These are phyloP conservation scores for Diutina siamensis DNA, from an alignment of 1,139 yeast species.

Conservation along the genomic window DNA sequence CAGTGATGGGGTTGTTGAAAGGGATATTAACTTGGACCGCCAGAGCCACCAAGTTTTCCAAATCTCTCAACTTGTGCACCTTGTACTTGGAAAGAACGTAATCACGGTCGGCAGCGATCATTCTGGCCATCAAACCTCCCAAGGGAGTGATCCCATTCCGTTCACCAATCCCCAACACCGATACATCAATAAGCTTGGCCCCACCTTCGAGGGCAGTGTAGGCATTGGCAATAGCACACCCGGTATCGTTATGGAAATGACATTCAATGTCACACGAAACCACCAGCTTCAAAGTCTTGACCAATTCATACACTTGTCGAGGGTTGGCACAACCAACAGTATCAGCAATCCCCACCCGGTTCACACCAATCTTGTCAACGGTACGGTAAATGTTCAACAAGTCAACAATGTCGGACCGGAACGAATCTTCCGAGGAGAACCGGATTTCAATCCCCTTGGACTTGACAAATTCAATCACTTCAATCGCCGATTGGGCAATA, in stretches of 20 bases:
- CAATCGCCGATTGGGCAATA: slow-evolving; percentile 40
- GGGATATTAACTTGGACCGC: slow-evolving; percentile 48
- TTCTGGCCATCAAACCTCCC: slow-evolving; percentile 53
- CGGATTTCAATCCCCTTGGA: slow-evolving; percentile 47
- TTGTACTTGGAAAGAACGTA: slow-evolving; percentile 47
- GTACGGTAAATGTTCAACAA: slow-evolving; percentile 45
- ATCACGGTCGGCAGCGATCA: slow-evolving; percentile 50
- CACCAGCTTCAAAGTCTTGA: slow-evolving; percentile 44
- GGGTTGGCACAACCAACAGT: slow-evolving; percentile 55
- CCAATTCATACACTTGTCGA: slow-evolving; percentile 47
- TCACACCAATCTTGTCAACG: slow-evolving; percentile 47
- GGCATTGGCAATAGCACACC: slow-evolving; percentile 52
- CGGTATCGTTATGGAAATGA: slow-evolving; percentile 52
- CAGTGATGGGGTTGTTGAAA: slow-evolving; percentile 50
- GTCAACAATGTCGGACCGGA: slow-evolving; percentile 47
- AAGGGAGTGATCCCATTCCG: slow-evolving; percentile 51
- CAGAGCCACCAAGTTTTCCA: slow-evolving; percentile 47
- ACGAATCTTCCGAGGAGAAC: slow-evolving; percentile 46
- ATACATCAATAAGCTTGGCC: slow-evolving; percentile 44
- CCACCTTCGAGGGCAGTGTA: slow-evolving; percentile 55
- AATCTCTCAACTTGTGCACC: slow-evolving; percentile 41
- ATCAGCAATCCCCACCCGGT: slow-evolving; percentile 51
- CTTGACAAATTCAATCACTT: slow-evolving; percentile 47
- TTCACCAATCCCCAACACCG: slow-evolving; percentile 50
- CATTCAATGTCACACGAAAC: slow-evolving; percentile 48